Evolutionary conservation across 805 yeast genomes (phyloP).

Genomic region (Candida morakotiae): DNA sequence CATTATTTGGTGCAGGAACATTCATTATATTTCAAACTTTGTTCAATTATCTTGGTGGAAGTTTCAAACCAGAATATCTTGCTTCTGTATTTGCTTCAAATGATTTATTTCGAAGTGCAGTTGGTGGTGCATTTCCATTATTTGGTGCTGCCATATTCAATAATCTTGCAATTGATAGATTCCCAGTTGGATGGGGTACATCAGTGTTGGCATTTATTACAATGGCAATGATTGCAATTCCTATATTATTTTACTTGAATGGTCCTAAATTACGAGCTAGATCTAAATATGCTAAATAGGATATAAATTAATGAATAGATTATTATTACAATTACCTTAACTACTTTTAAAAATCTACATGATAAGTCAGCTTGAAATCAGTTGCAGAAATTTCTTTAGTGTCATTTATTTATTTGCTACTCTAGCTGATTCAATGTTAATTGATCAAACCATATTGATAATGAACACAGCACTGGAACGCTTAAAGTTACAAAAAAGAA

Average conservation of each 20-base stretch:
- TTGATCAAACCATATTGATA: no score
- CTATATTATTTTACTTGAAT: slow-evolving; percentile 40
- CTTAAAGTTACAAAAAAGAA: no score
- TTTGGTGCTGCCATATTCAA: slow-evolving; percentile 59
- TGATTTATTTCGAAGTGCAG: slow-evolving; percentile 44
- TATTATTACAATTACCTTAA: neutral
- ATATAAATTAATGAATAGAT: neutral
- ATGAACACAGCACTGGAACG: no score
- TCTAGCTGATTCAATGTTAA: no score
- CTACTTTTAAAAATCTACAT: no score
- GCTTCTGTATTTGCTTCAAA: slow-evolving; percentile 62
- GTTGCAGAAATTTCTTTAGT: no score
- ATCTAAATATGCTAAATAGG: slow-evolving; percentile 32
- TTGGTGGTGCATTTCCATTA: slow-evolving; percentile 61
- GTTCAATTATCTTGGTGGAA: slow-evolving; percentile 45
- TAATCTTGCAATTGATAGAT: slow-evolving; percentile 44
- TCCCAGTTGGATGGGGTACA: slow-evolving; percentile 60
- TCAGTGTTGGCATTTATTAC: slow-evolving; percentile 43
- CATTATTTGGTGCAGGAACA: slow-evolving; percentile 34
- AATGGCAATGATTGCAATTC: slow-evolving; percentile 42
- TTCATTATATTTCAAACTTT: slow-evolving; percentile 50
- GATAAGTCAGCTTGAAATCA: no score
- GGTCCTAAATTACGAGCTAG: slow-evolving; percentile 44
- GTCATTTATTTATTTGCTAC: no score
- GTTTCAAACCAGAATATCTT: slow-evolving; percentile 41